These are phyloP conservation scores for Juglanconis sp. DNA, from an alignment of 2,329 filamentous ascomycete species.

Conservation along the genomic window DNA sequence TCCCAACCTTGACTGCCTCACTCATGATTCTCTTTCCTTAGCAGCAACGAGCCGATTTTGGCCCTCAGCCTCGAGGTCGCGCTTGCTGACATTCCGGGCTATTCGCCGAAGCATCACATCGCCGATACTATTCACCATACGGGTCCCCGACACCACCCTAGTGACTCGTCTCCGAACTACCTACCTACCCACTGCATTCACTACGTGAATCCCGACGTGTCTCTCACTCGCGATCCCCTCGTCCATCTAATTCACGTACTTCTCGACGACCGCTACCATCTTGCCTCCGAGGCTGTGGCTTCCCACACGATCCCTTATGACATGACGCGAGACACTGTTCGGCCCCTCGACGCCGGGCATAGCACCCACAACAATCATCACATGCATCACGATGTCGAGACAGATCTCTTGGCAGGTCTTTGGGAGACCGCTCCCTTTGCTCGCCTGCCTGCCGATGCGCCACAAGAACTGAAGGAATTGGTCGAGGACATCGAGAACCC, in stretches of 20 bases:
- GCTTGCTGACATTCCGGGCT: no score
- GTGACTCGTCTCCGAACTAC: not conserved
- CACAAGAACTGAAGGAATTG: slow-evolving; percentile 51
- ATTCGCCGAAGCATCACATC: not conserved
- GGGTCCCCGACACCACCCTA: not conserved
- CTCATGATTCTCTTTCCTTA: no score
- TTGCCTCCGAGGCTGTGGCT: not conserved
- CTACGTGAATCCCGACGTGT: not conserved
- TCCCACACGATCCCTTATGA: slow-evolving; percentile 28
- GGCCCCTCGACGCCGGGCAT: slow-evolving; percentile 32
- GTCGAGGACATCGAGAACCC: slow-evolving; percentile 61
- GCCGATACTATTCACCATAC: no score
- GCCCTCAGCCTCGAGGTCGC: no score
- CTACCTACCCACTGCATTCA: not conserved
- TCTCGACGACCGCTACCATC: not conserved
- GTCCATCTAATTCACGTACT: not conserved
- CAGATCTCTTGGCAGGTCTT: slow-evolving; percentile 53
- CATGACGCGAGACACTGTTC: slow-evolving; percentile 48
- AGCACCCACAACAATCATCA: slow-evolving; percentile 19
- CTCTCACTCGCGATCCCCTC: not conserved
- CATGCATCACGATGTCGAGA: slow-evolving; percentile 31
- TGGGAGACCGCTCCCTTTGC: slow-evolving; percentile 62
- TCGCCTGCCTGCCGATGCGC: slow-evolving; percentile 58
- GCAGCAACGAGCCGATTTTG: no score
- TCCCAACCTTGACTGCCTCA: no score